These are phyloP conservation scores for Penicillium salamii DNA, from an alignment of 495 filamentous ascomycete genomes.

Conservation along the genomic window DNA sequence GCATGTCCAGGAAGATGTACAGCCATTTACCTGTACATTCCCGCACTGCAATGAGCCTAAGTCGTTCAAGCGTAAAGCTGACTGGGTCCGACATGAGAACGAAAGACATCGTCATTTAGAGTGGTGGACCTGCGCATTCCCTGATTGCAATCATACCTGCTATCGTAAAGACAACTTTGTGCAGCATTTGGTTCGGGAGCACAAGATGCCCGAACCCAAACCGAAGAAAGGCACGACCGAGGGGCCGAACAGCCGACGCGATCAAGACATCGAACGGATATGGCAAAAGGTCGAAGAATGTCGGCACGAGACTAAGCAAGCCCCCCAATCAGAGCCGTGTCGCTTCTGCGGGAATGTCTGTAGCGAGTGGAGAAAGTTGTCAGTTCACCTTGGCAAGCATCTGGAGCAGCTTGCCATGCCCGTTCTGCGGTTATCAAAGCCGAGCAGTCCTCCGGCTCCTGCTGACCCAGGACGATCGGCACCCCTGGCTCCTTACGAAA, in stretches of 20 bases:
- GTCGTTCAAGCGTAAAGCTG: conserved; percentile 95
- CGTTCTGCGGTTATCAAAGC: conserved; percentile 66
- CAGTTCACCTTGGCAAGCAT: conserved; percentile 91
- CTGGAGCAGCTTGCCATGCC: conserved; percentile 94
- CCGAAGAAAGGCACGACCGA: conserved; percentile 35
- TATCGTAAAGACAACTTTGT: conserved; percentile 94
- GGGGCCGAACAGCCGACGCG: conserved; percentile 47
- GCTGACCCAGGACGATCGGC: not conserved
- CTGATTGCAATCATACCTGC: conserved; percentile 81
- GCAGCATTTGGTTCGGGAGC: conserved; percentile 91
- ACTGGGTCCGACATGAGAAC: conserved; percentile 96
- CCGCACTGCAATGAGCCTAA: conserved; percentile 80
- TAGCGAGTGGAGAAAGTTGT: conserved; percentile 89
- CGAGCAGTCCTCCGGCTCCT: conserved; percentile 17
- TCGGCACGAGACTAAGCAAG: conserved; percentile 62
- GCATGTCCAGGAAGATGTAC: conserved; percentile 92
- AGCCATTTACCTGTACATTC: conserved; percentile 95
- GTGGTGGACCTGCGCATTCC: conserved; percentile 83
- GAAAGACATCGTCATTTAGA: conserved; percentile 90
- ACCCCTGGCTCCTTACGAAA: conserved; percentile 1
- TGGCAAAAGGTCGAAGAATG: conserved; percentile 80
- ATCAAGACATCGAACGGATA: conserved; percentile 56
- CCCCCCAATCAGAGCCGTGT: conserved; percentile 78
- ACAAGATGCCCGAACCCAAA: conserved; percentile 82
- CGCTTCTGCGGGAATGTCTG: conserved; percentile 85